Conservation (phyloP, 2,329 filamentous ascomycete species). For the Aspergillus eucalypticola region DNA sequence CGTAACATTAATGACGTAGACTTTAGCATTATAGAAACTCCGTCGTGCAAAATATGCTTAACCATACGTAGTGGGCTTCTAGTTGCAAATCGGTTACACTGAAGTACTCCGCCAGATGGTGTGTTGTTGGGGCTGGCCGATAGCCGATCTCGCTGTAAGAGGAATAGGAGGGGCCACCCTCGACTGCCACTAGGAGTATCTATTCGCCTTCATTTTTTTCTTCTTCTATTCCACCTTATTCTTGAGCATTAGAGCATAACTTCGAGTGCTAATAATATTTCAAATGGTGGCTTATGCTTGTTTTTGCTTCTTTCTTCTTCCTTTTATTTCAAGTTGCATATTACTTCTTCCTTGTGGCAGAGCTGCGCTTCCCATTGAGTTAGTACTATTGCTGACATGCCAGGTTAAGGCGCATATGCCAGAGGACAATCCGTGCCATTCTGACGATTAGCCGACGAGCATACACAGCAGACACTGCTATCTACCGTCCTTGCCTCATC, state of each 20-base stretch:
- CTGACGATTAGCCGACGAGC: neutral
- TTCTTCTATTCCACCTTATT: neutral
- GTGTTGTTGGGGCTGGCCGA: slow-evolving; percentile 4
- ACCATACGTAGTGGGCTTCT: neutral
- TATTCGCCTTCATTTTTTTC: neutral
- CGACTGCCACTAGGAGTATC: slow-evolving; percentile 2
- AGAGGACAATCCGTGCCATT: neutral
- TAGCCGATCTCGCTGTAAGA: slow-evolving; percentile 1
- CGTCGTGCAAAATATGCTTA: neutral
- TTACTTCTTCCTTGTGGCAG: neutral
- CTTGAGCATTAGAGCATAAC: neutral
- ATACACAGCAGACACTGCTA: neutral
- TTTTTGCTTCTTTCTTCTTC: neutral
- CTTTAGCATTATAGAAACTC: neutral
- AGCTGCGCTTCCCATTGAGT: neutral
- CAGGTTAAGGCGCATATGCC: neutral
- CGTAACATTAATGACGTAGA: neutral
- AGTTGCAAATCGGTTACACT: neutral
- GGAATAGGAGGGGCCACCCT: slow-evolving; percentile 7
- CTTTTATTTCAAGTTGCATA: neutral
- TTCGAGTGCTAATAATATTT: neutral
- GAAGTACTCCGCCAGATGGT: neutral
- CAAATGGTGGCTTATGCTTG: neutral
- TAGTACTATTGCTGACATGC: neutral
- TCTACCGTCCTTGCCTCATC: neutral